phyloP scores from a whole-genome alignment of 495 filamentous ascomycete genomes.

The Trypethelium eluteriae region DNA sequence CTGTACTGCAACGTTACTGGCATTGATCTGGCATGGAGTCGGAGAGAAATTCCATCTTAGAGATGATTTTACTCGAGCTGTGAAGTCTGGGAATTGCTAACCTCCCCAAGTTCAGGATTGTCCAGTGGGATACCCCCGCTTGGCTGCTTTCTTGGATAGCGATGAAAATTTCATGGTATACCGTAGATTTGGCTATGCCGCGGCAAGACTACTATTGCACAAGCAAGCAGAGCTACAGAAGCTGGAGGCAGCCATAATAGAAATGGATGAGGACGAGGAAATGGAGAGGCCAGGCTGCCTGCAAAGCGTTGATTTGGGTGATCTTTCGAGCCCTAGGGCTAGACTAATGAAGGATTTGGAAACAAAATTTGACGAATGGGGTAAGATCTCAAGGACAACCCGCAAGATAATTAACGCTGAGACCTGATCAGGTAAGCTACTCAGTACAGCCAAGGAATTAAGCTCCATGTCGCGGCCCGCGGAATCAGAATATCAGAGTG shows the following conservation, averaged over 20 bases:
- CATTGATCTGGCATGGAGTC: not conserved
- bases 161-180: slow-evolving; percentile 24
- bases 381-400: not conserved
- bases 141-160: slow-evolving; percentile 24
- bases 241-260: slow-evolving; percentile 25
- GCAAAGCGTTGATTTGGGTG: slow-evolving; percentile 8
- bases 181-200: slow-evolving; percentile 27
- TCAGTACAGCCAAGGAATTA: slow-evolving; percentile 26
- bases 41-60: not conserved
- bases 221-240: slow-evolving; percentile 29
- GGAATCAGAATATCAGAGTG: slow-evolving; percentile 23
- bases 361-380: slow-evolving; percentile 9
- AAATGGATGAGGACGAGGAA: slow-evolving; percentile 18
- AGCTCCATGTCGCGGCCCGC: slow-evolving; percentile 21
- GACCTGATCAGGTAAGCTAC: slow-evolving; percentile 10
- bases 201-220: slow-evolving; percentile 28
- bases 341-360: slow-evolving; percentile 11
- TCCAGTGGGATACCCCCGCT: slow-evolving; percentile 22
- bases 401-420: not conserved
- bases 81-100: not conserved
- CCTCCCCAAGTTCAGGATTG: slow-evolving; percentile 16
- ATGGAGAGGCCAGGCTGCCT: slow-evolving; percentile 13
- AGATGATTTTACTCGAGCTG: slow-evolving; percentile 1
- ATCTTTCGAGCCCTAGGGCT: not conserved
- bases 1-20: not conserved